Evolutionary conservation across 1,284 basidiomycete genomes (phyloP), one percentile per base, ranked within the genome.

Genomic region (Microbotryomycetes sp.): DNA sequence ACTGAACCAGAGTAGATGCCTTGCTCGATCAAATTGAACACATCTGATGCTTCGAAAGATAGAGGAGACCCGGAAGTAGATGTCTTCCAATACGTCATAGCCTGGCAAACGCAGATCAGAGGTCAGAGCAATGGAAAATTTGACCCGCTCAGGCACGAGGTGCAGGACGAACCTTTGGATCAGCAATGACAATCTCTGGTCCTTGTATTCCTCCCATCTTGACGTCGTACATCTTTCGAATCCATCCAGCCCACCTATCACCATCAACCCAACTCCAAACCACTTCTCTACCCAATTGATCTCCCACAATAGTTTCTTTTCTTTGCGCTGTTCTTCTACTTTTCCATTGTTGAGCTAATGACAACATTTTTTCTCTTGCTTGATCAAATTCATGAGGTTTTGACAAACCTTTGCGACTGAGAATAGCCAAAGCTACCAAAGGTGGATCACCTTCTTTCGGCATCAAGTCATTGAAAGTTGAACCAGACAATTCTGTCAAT

Each of bases 241-340:
- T 78, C 90, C 90, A 94, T 58, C 82, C 84, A 22, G 76, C 79
- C 90, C 91, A 93, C 73, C 80, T 81, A 26, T 83, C 83, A 0
- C 79, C 82, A 71, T 94, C 88, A 82, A 93, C 91, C 84, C 85
- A 89, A 7, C 85, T 81, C 76, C 92, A 94, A 56, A 91, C 82
- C 0, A 93, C 85, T 16, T 85, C 83, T 52, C 83, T 78, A 75
- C 77, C 49, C 74, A 74, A 30, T 59, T 30, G 23, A 47, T 32
- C 48, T 51, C 30, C 6, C 9, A 19, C 9, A 42, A 12, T 19
- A 9, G 9, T 42, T 42, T 42, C 36, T 19, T 19, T 42, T 19
- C 22, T 30, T 4, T 25, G 15, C 36, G 30, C 60, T 25, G 30
- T 55, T 73, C 75, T 74, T 15, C 76, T 75, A 52, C 71, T 71